phyloP scores from a whole-genome alignment of 2,329 filamentous ascomycete genomes.

The Stachybotrys echinatus region DNA sequence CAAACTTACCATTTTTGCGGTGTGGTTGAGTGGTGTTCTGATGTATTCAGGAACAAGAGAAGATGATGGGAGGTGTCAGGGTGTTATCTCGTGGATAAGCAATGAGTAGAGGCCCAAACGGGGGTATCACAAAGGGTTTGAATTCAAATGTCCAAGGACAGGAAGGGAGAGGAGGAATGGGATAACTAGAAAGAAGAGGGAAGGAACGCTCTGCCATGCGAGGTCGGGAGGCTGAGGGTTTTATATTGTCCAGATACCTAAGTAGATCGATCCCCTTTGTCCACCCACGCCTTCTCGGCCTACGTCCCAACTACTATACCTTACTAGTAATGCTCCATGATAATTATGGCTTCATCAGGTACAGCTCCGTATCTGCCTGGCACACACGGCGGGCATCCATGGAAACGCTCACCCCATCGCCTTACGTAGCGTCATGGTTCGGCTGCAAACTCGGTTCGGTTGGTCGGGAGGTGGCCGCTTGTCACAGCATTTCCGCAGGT shows the following conservation, averaged over 20 bases:
- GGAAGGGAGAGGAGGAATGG: background rate
- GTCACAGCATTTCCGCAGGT: background rate
- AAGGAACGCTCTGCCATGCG: background rate
- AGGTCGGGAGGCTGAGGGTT: constrained; percentile 10
- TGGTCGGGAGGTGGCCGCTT: background rate
- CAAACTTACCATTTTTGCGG: constrained; percentile 15
- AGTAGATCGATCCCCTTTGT: background rate
- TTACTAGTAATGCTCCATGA: background rate
- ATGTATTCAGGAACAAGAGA: constrained; percentile 1
- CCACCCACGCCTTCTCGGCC: background rate
- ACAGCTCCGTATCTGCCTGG: too few relatives aligned
- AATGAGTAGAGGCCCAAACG: background rate
- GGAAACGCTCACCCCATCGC: background rate
- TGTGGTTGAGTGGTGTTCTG: constrained; percentile 1
- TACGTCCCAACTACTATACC: too few relatives aligned
- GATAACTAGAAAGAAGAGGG: background rate
- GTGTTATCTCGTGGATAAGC: background rate
- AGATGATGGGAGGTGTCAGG: background rate
- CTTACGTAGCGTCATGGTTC: background rate
- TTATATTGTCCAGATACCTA: constrained; percentile 10
- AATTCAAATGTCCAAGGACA: background rate
- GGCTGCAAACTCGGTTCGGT: background rate
- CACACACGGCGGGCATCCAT: background rate
- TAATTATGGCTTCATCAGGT: background rate
- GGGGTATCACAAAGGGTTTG: background rate